These are phyloP conservation scores for Tagetes patula DNA, from an alignment of 129 eudicot genomes.

Conservation along the genomic window DNA sequence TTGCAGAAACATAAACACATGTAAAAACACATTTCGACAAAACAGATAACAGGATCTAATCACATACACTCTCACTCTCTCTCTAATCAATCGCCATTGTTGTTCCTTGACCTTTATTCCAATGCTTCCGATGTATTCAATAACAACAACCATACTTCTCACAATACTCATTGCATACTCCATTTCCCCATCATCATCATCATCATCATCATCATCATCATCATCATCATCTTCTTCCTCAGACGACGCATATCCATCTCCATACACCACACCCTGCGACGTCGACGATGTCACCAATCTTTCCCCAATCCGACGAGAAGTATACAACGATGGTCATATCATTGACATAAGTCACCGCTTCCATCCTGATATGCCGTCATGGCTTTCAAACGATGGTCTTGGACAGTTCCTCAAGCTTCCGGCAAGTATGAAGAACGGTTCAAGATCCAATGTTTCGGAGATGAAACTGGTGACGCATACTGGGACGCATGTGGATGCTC, in stretches of 20 bases:
- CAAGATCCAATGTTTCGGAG: slow-evolving; percentile 42
- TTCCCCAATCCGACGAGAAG: slow-evolving; percentile 36
- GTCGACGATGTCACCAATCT: slow-evolving; percentile 18
- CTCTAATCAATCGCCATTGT: slow-evolving; percentile 28
- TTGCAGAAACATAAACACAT: neutral
- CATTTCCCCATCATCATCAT: too few species aligned
- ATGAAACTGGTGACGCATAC: slow-evolving; percentile 47
- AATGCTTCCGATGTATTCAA: slow-evolving; percentile 1
- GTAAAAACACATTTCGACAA: too few species aligned
- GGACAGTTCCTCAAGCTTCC: slow-evolving; percentile 47
- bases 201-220: slow-evolving; percentile 6
- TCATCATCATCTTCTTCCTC: neutral
- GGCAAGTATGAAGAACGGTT: slow-evolving; percentile 43
- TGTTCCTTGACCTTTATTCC: neutral
- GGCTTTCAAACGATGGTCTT: slow-evolving; percentile 45
- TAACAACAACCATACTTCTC: too few species aligned
- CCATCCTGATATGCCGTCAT: slow-evolving; percentile 47
- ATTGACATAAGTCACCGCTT: slow-evolving; percentile 46
- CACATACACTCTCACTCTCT: too few species aligned
- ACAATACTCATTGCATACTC: too few species aligned
- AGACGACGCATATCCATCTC: slow-evolving; percentile 34
- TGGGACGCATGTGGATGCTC: slow-evolving; percentile 59
- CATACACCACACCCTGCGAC: slow-evolving; percentile 19
- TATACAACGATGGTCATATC: slow-evolving; percentile 41
- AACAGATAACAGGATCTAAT: too few species aligned